Evolutionary conservation across 208 protist species (phyloP).

Genomic region (Trypanosoma brucei): DNA sequence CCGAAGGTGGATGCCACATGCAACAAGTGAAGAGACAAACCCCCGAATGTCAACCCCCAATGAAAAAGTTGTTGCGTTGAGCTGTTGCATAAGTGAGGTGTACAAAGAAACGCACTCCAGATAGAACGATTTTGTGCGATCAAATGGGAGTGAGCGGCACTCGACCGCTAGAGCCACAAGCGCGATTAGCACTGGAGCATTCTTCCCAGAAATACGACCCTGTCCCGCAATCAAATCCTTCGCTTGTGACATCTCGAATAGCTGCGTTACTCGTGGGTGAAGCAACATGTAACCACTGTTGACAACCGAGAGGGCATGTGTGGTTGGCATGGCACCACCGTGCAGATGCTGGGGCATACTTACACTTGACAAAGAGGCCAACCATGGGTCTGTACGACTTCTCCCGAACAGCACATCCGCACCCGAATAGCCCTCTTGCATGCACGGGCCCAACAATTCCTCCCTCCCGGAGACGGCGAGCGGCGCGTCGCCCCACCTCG

Average conservation of each 20-base stretch:
- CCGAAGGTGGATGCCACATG: slow-evolving; percentile 71
- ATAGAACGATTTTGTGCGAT: slow-evolving; percentile 62
- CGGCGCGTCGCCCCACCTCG: too few species aligned
- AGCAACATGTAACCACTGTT: slow-evolving; percentile 16
- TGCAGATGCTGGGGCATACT: too few species aligned
- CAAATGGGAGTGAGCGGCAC: slow-evolving; percentile 38
- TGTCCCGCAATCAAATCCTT: slow-evolving; percentile 30
- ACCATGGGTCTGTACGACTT: too few species aligned
- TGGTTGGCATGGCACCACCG: too few species aligned
- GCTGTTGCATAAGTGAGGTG: slow-evolving; percentile 16
- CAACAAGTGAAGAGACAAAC: slow-evolving; percentile 68
- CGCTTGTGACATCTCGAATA: slow-evolving; percentile 61
- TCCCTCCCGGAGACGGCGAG: too few species aligned
- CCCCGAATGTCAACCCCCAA: slow-evolving; percentile 54
- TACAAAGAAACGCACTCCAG: slow-evolving; percentile 33
- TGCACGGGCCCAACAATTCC: too few species aligned
- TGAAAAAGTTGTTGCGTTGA: slow-evolving; percentile 30
- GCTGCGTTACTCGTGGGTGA: slow-evolving; percentile 49
- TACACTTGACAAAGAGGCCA: too few species aligned
- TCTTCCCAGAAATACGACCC: slow-evolving; percentile 28
- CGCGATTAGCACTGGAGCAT: slow-evolving; percentile 46
- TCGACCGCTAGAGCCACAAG: slow-evolving; percentile 65
- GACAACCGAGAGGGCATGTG: too few species aligned
- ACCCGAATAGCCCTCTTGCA: too few species aligned
- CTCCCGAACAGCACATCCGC: too few species aligned